Base-by-base conservation (phyloP, 139 green algal genomes). In the Chlamydomonas asymmetrica region DNA sequence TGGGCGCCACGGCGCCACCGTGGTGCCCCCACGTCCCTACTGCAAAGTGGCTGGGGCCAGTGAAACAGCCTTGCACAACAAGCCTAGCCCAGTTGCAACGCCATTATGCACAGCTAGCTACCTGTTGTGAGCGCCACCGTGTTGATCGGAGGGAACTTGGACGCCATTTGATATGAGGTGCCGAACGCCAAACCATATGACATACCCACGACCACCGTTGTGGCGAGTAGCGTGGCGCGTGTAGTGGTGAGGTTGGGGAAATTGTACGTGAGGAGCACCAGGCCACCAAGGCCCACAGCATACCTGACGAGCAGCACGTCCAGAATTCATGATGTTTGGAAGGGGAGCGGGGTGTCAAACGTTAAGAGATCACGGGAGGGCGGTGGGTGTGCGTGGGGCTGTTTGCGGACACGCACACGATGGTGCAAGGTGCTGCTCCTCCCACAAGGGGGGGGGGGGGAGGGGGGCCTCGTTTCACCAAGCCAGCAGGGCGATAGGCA, bases 91-190 rank as follows among this genome's bases (percentile, higher is more conserved):
- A n/a, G 25, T 35, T 62, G 54, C 54, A 25, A 62, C 10, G 13
- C 9, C 9, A 13, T 41, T 4, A n/a, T 65, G 59, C 59, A 65
- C 59, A 65, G 59, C 59, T 65, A 34, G 27, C 1, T 32, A 89
- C 84, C 84, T 74, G 84, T 87, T 38, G 80, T 89, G 31, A 89
- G 80, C 32, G 81, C 72, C 22, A 89, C 78, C 1, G 80, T 89
- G 31, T 61, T 64, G 9, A 16, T 56, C 0, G 75, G 63, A 8
- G 80, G 34, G 34, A 82, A 89, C 34, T 75, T 76, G 7, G 81
- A 71, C 3, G 81, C 85, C 16, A 90, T 75, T 67, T 86, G 75
- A 64, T 90, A 87, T 22, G 71, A 81, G 16, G 85, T 86, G 25
- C 85, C 81, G 49, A 90, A 90, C 0, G 79, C 85, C 13, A 87